Base-by-base conservation (phyloP, 768 basidiomycete genomes). In the Boletus sensibilis region DNA sequence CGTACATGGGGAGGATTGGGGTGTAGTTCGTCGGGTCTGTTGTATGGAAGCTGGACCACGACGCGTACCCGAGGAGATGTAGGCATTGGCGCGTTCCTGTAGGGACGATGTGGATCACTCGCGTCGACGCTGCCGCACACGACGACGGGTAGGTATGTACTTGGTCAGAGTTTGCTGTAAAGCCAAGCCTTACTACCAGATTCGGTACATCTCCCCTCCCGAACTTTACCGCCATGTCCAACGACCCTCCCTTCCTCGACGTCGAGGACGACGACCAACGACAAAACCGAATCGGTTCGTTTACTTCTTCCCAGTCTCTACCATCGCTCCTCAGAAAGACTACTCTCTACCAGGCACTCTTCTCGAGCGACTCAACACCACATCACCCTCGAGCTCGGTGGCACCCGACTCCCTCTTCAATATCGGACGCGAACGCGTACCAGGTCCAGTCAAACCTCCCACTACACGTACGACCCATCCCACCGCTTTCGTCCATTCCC, bases 1-100 rank as follows among this genome's bases (percentile, higher is more conserved):
- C 84, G 68, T 69, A 91, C 90, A 69, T 76, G 78, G 42, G 86
- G 84, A 50, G 89, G 89, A 59, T 91, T 83, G n/a, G 74, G 71
- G 10, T 78, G 71, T 12, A 87, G 78, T 46, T 86, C 79, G 49
- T 90, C 87, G 12, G 90, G 88, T 45, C 90, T 81, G 68, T 90
- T 85, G 69, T 82, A 88, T 3, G 92, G 92, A 14, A 94, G 74
- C 52, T 89, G 81, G 39, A 94, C 86, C 31, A 94, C 84, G 23
- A 94, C 86, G 46, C 92, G 86, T 21, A 88, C 75, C 47, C 71
- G 70, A 7, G 75, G 72, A 42, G 61, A 55, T 5, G 61, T 49
- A 6, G 64, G 52, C 72, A 70, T 74, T 52, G 35, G 38, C 35
- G 35, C 13, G 45, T 42, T 48, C 35, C 46, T 23, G 41, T 12